Percentiles rank a stretch among this genome's conserved stretches.
Evolutionary conservation across 331 rosid genomes (phyloP).

Genomic region (Erythrophleum ivorense): DNA sequence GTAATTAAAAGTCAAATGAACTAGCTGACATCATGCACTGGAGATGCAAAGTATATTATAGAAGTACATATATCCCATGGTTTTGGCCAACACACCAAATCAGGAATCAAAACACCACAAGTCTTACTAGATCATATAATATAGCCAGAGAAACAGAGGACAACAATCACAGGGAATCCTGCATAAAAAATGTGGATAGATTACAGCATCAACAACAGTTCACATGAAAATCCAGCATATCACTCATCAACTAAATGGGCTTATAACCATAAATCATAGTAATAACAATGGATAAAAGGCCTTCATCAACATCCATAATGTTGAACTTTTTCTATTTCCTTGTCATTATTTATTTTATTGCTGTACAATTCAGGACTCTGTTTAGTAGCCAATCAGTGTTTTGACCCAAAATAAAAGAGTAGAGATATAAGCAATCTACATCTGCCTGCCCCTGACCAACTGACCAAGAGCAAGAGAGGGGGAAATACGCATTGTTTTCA

Average conservation of each 20-base stretch:
- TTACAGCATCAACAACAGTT: neutral
- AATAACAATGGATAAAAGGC: constrained; percentile 2
- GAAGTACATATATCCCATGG: neutral
- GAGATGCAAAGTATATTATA: neutral
- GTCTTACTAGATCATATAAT: neutral
- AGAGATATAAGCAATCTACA: constrained; percentile 19
- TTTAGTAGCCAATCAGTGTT: neutral
- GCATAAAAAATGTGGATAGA: neutral
- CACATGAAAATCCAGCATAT: neutral
- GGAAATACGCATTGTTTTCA: neutral
- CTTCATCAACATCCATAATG: neutral
- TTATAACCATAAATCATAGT: neutral
- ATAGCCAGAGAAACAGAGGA: neutral
- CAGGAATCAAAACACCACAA: neutral
- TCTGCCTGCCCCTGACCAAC: neutral
- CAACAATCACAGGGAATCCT: neutral
- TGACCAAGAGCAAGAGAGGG: constrained; percentile 28
- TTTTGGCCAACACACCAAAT: neutral
- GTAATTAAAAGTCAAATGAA: constrained; percentile 8
- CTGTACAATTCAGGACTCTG: constrained; percentile 12
- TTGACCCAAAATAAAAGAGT: constrained; percentile 15
- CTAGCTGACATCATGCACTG: neutral
- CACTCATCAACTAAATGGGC: neutral
- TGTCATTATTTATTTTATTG: neutral
- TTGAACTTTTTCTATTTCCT: constrained; percentile 17